Conservation (phyloP, 2,329 filamentous ascomycete species). For the Beauveria australis region DNA sequence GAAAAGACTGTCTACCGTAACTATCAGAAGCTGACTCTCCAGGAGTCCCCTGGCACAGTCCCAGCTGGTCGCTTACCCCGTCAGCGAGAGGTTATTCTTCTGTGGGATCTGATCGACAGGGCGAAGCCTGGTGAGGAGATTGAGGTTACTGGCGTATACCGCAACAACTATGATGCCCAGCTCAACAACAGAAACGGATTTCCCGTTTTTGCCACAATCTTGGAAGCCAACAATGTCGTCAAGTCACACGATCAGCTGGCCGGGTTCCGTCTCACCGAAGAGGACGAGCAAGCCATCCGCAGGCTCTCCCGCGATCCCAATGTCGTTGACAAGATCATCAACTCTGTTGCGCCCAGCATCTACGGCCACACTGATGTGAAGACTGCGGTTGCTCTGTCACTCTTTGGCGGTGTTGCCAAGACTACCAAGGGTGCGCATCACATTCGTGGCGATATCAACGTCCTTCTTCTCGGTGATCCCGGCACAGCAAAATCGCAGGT, state of each 20-base stretch:
- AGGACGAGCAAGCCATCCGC: constrained; percentile 88
- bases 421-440: constrained; percentile 79
- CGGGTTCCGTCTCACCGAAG: constrained; percentile 88
- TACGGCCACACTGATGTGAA: constrained; percentile 97
- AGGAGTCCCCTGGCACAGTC: constrained; percentile 94
- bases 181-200: constrained; percentile 98
- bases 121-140: constrained; percentile 98
- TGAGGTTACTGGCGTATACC: constrained; percentile 92
- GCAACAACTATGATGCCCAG: constrained; percentile 96
- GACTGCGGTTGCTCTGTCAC: constrained; percentile 85
- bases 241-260: constrained; percentile 97
- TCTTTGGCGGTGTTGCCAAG: constrained; percentile 94
- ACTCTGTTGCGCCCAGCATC: constrained; percentile 92
- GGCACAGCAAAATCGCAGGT: constrained; percentile 98
- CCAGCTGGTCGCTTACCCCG: constrained; percentile 90
- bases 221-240: constrained; percentile 95
- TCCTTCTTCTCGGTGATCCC: constrained; percentile 89
- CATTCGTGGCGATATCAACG: constrained; percentile 96
- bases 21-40: constrained; percentile 94
- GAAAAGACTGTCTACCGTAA: constrained; percentile 98
- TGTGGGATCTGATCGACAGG: constrained; percentile 94
- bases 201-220: constrained; percentile 93
- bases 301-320: constrained; percentile 80
- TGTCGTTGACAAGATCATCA: constrained; percentile 86
- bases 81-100: constrained; percentile 85